phyloP scores from a whole-genome alignment of 2,329 filamentous ascomycete genomes.

The Ophiostoma piceae region DNA sequence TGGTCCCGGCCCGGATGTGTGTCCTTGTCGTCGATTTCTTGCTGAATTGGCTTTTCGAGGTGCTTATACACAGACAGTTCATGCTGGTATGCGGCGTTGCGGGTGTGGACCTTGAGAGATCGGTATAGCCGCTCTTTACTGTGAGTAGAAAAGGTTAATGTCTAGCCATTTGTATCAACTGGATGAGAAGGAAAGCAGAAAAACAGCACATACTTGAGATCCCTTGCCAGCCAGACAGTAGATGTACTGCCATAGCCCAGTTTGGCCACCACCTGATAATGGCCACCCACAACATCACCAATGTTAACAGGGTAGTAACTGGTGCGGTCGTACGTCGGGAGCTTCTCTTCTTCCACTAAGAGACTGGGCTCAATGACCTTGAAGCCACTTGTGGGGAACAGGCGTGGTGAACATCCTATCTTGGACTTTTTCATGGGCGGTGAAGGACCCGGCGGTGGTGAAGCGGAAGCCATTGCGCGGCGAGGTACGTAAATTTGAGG shows the following conservation, averaged over 20 bases:
- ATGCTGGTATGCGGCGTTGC: neutral
- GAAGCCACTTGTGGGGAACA: neutral
- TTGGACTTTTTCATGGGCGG: neutral
- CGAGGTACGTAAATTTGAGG: neutral
- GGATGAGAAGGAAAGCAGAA: neutral
- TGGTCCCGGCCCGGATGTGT: neutral
- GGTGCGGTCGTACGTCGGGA: neutral
- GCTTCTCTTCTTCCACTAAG: neutral
- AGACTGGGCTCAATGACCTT: conserved; percentile 3
- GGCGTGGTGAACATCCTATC: neutral
- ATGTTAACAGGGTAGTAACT: neutral
- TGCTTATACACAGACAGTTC: neutral
- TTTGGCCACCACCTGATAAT: neutral
- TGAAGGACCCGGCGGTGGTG: neutral
- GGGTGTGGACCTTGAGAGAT: neutral
- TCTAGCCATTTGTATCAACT: neutral
- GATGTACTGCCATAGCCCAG: neutral
- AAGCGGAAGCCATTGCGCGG: neutral
- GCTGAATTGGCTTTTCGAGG: neutral
- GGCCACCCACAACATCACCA: neutral
- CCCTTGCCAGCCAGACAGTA: neutral
- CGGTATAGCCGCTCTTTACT: neutral
- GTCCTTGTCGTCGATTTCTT: neutral
- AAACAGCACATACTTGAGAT: neutral
- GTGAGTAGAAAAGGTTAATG: neutral